Conservation (phyloP, 192 early-diverging fungal genomes). For the Glomus cerebriforme region DNA sequence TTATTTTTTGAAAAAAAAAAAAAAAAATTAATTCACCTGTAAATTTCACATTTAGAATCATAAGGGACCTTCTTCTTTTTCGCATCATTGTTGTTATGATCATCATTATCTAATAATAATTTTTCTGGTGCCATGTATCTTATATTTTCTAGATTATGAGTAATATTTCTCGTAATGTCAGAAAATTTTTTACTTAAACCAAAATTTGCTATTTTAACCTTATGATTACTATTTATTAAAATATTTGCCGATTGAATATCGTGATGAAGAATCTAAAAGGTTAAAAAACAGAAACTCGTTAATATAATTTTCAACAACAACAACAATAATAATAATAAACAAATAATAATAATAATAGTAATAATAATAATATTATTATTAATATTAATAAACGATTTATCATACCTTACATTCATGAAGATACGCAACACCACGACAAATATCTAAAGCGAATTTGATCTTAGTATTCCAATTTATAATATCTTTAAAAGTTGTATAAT, state of each 20-base stretch:
- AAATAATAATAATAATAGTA: neutral
- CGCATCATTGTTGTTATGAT: too few relatives aligned
- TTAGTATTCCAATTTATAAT: conserved; percentile 17
- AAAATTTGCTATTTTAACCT: conserved; percentile 18
- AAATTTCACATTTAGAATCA: conserved; percentile 10
- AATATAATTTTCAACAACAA: too few relatives aligned
- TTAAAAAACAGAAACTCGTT: too few relatives aligned
- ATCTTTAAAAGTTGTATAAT: conserved; percentile 33
- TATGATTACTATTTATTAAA: neutral
- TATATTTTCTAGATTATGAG: neutral
- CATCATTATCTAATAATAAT: neutral
- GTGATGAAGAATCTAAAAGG: conserved; percentile 25
- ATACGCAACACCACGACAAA: conserved; percentile 40
- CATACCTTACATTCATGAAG: conserved; percentile 30
- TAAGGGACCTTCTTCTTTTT: neutral
- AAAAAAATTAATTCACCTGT: conserved; percentile 14
- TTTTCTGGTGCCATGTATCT: conserved; percentile 19
- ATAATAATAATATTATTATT: too few relatives aligned
- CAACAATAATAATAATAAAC: too few relatives aligned
- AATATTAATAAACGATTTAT: neutral
- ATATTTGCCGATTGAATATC: conserved; percentile 12
- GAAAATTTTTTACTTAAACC: neutral
- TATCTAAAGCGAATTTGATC: conserved; percentile 40
- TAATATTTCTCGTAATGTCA: conserved; percentile 12
- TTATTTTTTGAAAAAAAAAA: too few relatives aligned